phyloP scores from a whole-genome alignment of 208 protist species.

The Angomonas ambiguus region DNA sequence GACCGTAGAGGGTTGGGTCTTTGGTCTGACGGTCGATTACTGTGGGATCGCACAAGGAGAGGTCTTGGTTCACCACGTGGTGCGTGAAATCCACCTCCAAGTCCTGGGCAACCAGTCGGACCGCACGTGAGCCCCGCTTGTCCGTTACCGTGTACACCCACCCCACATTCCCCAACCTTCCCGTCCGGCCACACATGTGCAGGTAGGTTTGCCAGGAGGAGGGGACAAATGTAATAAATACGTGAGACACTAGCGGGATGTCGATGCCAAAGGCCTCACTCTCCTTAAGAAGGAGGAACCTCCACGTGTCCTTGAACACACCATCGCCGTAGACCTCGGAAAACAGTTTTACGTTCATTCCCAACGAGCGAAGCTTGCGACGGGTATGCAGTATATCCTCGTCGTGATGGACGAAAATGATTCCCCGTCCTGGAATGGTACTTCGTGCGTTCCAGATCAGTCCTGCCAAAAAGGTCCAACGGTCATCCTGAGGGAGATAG shows the following conservation, averaged over 20 bases:
- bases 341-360: slow-evolving; percentile 76
- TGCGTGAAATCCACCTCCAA: slow-evolving; percentile 57
- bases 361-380: slow-evolving; percentile 42
- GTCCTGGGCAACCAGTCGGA: slow-evolving; percentile 57
- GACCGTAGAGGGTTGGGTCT: slow-evolving; percentile 59
- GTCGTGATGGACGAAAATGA: slow-evolving; percentile 57
- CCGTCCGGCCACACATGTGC: slow-evolving; percentile 80
- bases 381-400: slow-evolving; percentile 57
- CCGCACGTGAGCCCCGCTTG: slow-evolving; percentile 41
- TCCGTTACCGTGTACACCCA: slow-evolving; percentile 79
- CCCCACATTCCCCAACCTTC: slow-evolving; percentile 70
- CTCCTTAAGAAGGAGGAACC: slow-evolving; percentile 73
- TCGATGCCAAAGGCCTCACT: slow-evolving; percentile 71
- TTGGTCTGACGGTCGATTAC: slow-evolving; percentile 64
- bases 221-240: slow-evolving; percentile 77
- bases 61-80: slow-evolving; percentile 45
- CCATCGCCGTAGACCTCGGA: slow-evolving; percentile 64
- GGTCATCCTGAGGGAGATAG: slow-evolving; percentile 33
- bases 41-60: slow-evolving; percentile 21
- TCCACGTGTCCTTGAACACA: slow-evolving; percentile 50
- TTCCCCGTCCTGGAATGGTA: slow-evolving; percentile 64
- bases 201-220: slow-evolving; percentile 58
- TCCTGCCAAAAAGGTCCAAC: slow-evolving; percentile 35
- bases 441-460: slow-evolving; percentile 61
- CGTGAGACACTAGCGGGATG: slow-evolving; percentile 77